A percentile compares a stretch with the other conserved stretches of the same genome.
phyloP scores from a whole-genome alignment of 345 rosid species.

The Hibiscus syriacus region DNA sequence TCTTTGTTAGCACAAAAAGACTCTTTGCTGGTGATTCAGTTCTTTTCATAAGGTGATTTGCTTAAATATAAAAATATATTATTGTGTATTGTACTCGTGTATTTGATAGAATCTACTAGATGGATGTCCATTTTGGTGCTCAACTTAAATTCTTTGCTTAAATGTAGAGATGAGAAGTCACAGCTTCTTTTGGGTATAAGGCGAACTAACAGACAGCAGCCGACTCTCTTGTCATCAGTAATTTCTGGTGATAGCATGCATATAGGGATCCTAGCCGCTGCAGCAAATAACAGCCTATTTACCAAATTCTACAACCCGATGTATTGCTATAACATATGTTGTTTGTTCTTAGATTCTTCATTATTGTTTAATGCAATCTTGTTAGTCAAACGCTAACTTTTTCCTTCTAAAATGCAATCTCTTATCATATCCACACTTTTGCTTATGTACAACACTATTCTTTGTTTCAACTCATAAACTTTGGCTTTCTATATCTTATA shows the following conservation, averaged over 20 bases:
- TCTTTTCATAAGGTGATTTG: constrained; percentile 64
- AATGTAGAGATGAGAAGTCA: constrained; percentile 80
- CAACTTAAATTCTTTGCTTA: constrained; percentile 12
- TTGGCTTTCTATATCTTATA: too few species aligned
- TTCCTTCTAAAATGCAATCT: too few species aligned
- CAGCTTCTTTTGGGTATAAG: constrained; percentile 84
- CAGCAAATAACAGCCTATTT: constrained; percentile 91
- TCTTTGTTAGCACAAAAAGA: constrained; percentile 86
- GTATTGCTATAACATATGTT: constrained; percentile 25
- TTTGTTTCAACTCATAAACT: too few species aligned
- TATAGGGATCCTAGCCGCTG: constrained; percentile 97
- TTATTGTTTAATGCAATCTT: too few species aligned
- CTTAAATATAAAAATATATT: background rate
- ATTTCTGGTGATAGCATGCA: constrained; percentile 99
- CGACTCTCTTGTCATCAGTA: constrained; percentile 88
- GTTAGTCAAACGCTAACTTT: too few species aligned
- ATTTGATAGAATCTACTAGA: background rate
- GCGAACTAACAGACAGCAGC: constrained; percentile 84
- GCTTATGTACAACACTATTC: too few species aligned
- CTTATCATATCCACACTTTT: too few species aligned
- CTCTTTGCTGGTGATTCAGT: constrained; percentile 94
- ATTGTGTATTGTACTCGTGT: background rate
- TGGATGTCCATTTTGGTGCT: constrained; percentile 7
- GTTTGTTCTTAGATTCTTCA: background rate
- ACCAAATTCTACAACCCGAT: constrained; percentile 91